Conservation (phyloP, 2,329 filamentous ascomycete species). For the Neofusicoccum cordaticola region DNA sequence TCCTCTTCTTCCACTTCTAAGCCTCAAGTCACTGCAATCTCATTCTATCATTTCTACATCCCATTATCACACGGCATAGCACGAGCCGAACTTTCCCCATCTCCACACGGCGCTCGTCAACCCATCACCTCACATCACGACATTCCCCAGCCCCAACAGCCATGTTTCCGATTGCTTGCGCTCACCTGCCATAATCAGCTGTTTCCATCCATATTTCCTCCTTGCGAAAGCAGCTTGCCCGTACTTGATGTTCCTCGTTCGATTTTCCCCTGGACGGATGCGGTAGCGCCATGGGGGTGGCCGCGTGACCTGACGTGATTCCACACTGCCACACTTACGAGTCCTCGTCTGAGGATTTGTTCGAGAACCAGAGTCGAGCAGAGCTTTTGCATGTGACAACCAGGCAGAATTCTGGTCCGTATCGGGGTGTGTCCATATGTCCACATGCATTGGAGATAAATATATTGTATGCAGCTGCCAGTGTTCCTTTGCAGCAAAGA, state of each 20-base stretch:
- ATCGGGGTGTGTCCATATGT: background rate
- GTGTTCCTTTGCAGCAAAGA: background rate
- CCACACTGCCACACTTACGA: background rate
- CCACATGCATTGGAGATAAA: background rate
- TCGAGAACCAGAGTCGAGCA: background rate
- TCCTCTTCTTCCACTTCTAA: too few relatives aligned
- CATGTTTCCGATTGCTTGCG: background rate
- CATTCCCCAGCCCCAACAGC: background rate
- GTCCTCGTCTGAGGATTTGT: background rate
- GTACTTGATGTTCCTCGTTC: background rate
- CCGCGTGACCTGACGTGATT: background rate
- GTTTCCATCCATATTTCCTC: background rate
- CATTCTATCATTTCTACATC: background rate
- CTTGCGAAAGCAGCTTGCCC: background rate
- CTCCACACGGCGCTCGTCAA: background rate
- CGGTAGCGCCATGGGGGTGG: background rate
- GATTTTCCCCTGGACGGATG: background rate
- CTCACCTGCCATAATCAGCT: background rate
- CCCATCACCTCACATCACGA: conserved; percentile 4
- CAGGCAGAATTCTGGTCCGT: background rate
- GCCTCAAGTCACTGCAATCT: too few relatives aligned
- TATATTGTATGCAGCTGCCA: background rate
- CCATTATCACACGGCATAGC: background rate
- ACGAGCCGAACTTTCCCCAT: background rate
- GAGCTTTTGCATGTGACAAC: background rate